A percentile compares a stretch with the other conserved stretches of the same genome.
These are phyloP conservation scores for Abortiporus biennis DNA, from an alignment of 1,284 basidiomycete genomes.

Conservation along the genomic window DNA sequence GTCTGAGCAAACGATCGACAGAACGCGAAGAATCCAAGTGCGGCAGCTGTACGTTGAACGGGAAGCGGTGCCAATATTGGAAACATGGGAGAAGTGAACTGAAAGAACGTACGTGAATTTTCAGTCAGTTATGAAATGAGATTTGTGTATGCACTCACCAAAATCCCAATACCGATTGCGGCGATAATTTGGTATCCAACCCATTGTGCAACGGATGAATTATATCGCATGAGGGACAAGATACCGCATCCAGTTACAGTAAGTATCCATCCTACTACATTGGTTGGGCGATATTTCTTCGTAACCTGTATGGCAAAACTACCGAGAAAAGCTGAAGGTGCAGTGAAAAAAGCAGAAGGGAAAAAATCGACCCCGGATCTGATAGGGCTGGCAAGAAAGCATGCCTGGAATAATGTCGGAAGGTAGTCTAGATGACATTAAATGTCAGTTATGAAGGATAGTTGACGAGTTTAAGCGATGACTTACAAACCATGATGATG, in stretches of 20 bases:
- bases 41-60: conserved; percentile 20
- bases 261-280: conserved; percentile 22
- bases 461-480: background rate
- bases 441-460: background rate
- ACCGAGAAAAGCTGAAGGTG: conserved; percentile 19
- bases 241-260: conserved; percentile 25
- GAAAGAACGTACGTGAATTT: background rate
- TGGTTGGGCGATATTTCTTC: conserved; percentile 20
- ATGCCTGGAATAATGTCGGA: conserved; percentile 34
- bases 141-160: conserved; percentile 14
- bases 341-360: conserved; percentile 15
- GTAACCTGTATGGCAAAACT: conserved; percentile 17
- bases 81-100: conserved; percentile 23
- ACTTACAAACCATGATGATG: conserved; percentile 13
- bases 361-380: conserved; percentile 21
- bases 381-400: conserved; percentile 21
- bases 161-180: conserved; percentile 18
- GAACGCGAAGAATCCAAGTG: conserved; percentile 27
- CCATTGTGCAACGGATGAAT: conserved; percentile 22
- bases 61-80: conserved; percentile 29
- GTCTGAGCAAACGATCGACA: conserved; percentile 22
- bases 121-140: background rate
- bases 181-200: conserved; percentile 27
- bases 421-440: conserved; percentile 22
- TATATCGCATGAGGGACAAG: conserved; percentile 17